These are phyloP conservation scores for Trichoderma sp. DNA, from an alignment of 2,329 filamentous ascomycete genomes.

Conservation along the genomic window DNA sequence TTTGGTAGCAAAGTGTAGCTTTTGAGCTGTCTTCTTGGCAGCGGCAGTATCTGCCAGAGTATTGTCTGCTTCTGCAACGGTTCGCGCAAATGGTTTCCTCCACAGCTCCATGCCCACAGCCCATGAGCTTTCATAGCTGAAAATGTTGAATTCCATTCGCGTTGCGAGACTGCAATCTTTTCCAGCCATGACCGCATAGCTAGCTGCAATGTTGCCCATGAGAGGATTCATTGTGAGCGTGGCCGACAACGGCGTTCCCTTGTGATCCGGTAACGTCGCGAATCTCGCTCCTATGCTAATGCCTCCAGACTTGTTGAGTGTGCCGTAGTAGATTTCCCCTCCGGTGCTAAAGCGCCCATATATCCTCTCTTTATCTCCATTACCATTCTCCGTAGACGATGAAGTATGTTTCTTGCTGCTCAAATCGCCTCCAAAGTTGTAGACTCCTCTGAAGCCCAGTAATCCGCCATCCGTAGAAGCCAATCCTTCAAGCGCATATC, in stretches of 20 bases:
- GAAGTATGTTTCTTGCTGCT: constrained; percentile 17
- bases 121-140: constrained; percentile 96
- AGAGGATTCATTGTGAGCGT: constrained; percentile 91
- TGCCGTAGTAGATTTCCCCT: constrained; percentile 93
- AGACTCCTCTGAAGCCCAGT: constrained; percentile 83
- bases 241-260: constrained; percentile 88
- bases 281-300: constrained; percentile 88
- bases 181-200: constrained; percentile 87
- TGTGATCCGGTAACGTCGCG: constrained; percentile 78
- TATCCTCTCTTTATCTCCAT: constrained; percentile 60
- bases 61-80: constrained; percentile 42
- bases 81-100: constrained; percentile 62
- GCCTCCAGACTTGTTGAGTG: constrained; percentile 90
- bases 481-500: constrained; percentile 86
- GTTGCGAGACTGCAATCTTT: constrained; percentile 83
- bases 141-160: constrained; percentile 95
- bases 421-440: constrained; percentile 86
- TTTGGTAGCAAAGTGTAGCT: neutral
- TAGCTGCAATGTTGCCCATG: constrained; percentile 90
- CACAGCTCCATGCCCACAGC: constrained; percentile 91
- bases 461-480: constrained; percentile 92
- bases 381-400: constrained; percentile 30
- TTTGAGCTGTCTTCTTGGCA: neutral
- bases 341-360: constrained; percentile 88
- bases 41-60: neutral